Percentiles rank a stretch among this genome's conserved stretches.
phyloP scores from a whole-genome alignment of 139 green algal genomes.

The Gonium pectorale region DNA sequence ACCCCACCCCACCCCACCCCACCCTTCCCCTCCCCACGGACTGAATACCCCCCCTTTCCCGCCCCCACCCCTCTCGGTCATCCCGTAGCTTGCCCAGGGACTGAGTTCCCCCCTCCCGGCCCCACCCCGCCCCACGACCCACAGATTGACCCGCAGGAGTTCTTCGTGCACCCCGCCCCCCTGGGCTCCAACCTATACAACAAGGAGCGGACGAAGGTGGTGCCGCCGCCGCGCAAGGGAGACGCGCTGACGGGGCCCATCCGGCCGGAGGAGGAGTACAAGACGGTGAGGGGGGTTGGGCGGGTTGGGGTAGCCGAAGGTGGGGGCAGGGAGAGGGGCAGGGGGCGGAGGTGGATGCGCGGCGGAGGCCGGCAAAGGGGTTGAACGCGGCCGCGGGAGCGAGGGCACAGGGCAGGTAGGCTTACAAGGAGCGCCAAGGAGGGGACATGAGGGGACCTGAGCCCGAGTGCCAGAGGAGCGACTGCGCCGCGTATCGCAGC shows the following conservation, averaged over 20 bases:
- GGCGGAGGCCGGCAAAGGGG: too few relatives aligned
- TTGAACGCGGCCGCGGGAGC: too few relatives aligned
- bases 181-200: slow-evolving; percentile 78
- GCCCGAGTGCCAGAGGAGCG: too few relatives aligned
- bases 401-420: too few relatives aligned
- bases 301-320: neutral
- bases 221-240: slow-evolving; percentile 57
- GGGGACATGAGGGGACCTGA: too few relatives aligned
- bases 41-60: neutral
- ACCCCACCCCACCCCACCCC: neutral
- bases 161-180: slow-evolving; percentile 72
- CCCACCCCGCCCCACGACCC: neutral
- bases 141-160: slow-evolving; percentile 65
- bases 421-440: too few relatives aligned
- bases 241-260: slow-evolving; percentile 28
- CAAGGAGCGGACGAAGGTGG: slow-evolving; percentile 62
- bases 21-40: neutral
- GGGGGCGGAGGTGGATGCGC: too few relatives aligned
- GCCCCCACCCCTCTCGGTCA: neutral
- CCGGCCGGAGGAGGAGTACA: slow-evolving; percentile 42
- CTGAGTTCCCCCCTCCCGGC: neutral
- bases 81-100: too few relatives aligned
- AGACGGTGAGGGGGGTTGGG: slow-evolving; percentile 11
- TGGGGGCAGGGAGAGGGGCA: too few relatives aligned
- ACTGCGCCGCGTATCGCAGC: too few relatives aligned